Evolutionary conservation across 176 grass and related monocot species (phyloP).

Genomic region (Typha latifolia): DNA sequence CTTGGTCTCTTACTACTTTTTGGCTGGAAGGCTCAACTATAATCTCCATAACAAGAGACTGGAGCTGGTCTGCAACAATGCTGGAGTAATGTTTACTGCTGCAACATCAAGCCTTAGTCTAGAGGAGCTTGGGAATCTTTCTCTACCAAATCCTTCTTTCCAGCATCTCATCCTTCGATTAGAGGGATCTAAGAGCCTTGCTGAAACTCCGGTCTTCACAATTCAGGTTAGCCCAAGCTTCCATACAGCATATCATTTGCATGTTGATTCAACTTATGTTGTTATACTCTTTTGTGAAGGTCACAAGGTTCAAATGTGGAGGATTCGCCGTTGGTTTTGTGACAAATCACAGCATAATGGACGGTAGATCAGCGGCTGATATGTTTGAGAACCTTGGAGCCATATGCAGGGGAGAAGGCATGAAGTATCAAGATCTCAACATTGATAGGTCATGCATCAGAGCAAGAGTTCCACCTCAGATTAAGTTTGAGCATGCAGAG

Average conservation of each 20-base stretch:
- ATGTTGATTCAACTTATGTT: not conserved
- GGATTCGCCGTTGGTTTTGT: conserved; percentile 36
- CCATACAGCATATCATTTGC: not conserved
- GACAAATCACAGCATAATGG: conserved; percentile 39
- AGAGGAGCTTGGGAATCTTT: conserved; percentile 32
- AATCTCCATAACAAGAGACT: conserved; percentile 27
- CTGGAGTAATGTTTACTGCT: conserved; percentile 24
- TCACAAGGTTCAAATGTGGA: conserved; percentile 41
- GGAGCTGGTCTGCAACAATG: conserved; percentile 36
- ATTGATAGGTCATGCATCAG: conserved; percentile 36
- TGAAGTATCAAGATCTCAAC: conserved; percentile 13
- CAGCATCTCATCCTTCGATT: conserved; percentile 25
- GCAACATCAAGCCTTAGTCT: conserved; percentile 18
- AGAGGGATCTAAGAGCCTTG: conserved; percentile 9
- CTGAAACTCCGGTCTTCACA: conserved; percentile 41
- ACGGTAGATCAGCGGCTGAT: conserved; percentile 30
- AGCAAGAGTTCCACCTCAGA: conserved; percentile 31
- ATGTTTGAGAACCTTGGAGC: conserved; percentile 34
- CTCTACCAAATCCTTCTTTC: conserved; percentile 29
- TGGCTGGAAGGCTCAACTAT: conserved; percentile 32
- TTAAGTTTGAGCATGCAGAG: conserved; percentile 35
- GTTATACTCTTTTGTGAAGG: conserved; percentile 15
- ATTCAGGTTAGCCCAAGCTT: conserved; percentile 29
- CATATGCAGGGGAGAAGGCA: conserved; percentile 27
- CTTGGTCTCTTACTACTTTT: conserved; percentile 36